Evolutionary conservation across 2,329 filamentous ascomycete species (phyloP), one percentile per base, ranked within the genome.

Genomic region (Allantophomopsis lycopodina): DNA sequence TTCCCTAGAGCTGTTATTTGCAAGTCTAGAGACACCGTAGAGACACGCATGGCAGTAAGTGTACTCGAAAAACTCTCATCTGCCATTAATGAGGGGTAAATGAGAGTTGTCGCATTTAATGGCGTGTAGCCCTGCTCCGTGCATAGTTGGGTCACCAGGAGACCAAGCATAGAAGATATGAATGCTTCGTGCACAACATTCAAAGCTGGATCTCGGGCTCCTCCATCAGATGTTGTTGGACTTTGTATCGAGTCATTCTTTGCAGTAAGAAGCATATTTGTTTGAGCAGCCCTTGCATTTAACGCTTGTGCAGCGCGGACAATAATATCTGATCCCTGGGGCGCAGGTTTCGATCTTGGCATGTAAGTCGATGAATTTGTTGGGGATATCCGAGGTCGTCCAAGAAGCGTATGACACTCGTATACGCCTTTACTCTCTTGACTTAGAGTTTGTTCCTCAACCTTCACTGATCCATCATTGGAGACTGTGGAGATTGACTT

Each of bases 101-200:
- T 47, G 40, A 58, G 41, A 31, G 55, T 58, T 37, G 55, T 50
- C 13, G 55, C 50, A 44, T 56, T 58, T 18, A 58, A 42, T 23
- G 54, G 53, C 36, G 57, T 48, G 35, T 50, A 55, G 13, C 46
- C 45, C 34, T 54, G 45, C 34, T 55, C 51, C 35, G 47, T 50
- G 40, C 54, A 56, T 36, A 58, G 53, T 36, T 48, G 46, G 44
- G 50, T 54, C 3, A 51, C 44, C 18, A 58, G 42, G 15, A 53
- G 53, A 15, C 48, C 50, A 20, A 57, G 49, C 15, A 57, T 51
- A 11, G 56, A 50, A 35, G 56, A 55, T 36, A 58, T 51, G 32
- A 58, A 56, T 13, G 46, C 43, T 37, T 57, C 54, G 38, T 58
- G 52, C 5, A 57, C 47, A 21, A 53, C 48, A 39, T 48, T 55